phyloP scores from a whole-genome alignment of 352 stramenopile species.

The Globisporangium nodosum region DNA sequence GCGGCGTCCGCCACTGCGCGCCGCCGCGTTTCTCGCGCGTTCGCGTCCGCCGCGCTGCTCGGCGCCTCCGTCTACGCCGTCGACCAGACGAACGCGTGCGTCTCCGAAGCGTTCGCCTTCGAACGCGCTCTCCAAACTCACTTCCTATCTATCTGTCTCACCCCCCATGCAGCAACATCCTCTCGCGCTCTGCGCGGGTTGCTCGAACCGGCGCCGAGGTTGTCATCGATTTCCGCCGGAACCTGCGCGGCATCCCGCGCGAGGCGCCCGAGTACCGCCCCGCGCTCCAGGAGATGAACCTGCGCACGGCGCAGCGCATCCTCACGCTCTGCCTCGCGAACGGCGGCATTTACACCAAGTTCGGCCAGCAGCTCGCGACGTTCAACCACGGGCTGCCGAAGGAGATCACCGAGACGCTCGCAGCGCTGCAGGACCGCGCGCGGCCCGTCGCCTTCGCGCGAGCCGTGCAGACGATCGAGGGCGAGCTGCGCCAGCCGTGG shows the following conservation, averaged over 20 bases:
- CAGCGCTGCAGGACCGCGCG: conserved; percentile 89
- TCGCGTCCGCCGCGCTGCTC: conserved; percentile 21
- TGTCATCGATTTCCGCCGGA: conserved; percentile 43
- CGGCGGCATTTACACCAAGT: conserved; percentile 96
- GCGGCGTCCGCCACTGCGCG: neutral
- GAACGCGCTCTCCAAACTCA: neutral
- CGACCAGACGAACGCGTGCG: conserved; percentile 49
- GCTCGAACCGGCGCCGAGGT: conserved; percentile 36
- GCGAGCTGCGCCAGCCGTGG: conserved; percentile 59
- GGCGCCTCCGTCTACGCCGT: conserved; percentile 27
- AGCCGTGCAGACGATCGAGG: conserved; percentile 42
- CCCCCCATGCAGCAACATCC: conserved; percentile 30
- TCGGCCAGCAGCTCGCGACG: conserved; percentile 96
- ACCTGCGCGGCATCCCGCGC: conserved; percentile 40
- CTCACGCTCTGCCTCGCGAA: conserved; percentile 91
- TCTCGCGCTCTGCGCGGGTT: conserved; percentile 61
- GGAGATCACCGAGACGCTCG: conserved; percentile 92
- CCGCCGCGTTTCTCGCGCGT: neutral
- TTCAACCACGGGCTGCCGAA: conserved; percentile 94
- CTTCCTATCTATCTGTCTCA: neutral
- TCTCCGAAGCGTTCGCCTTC: neutral
- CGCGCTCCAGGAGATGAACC: conserved; percentile 57
- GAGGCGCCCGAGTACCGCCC: conserved; percentile 50
- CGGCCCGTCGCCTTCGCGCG: conserved; percentile 61
- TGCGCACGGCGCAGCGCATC: conserved; percentile 83